Base-by-base conservation (phyloP, 352 stramenopile species). In the Pythium brachiatum region DNA sequence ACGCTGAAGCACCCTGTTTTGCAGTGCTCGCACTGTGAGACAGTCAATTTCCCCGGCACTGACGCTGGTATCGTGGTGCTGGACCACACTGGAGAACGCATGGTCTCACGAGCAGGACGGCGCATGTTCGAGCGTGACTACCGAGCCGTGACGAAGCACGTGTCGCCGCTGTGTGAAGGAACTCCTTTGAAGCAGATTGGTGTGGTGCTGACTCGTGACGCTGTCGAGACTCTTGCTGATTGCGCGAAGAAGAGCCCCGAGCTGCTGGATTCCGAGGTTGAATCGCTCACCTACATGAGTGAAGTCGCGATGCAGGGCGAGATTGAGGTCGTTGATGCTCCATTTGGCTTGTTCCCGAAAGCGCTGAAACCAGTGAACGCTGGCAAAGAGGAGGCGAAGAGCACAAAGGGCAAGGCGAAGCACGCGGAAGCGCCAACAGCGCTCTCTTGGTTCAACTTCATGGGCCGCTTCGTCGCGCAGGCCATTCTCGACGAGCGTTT, bases 61-160 rank as follows among this genome's bases (percentile, higher is more conserved):
- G 83, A 90, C 48, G 78, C 81, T 1, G 83, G 83, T 0, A 87
- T 92, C 52, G 81, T 92, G 13, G 72, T 78, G 44, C 78, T 92
- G 56, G 81, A 88, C 57, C 73, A 54, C 16, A 61, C 39, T 18
- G 60, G 79, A 23, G 72, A 90, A 53, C 74, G 78, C 29, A 90
- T 92, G 83, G 62, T 90, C 8, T 84, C 83, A 9, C 74, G 79
- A 0, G 76, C 74, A 0, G 83, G 83, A 4, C 79, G 83, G 15
- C 81, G 83, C 39, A 90, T 92, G 83, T 89, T 79, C 47, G 83
- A 92, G 61, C 70, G 83, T 36, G 83, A 92, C 60, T 92, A 92
- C 64, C 79, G 83, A 23, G 78, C 78, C 1, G 83, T 92, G 48
- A 92, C 81, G 11, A 88, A 89, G 62, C 83, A 92, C 48, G 81